Conservation (phyloP, 1,139 yeast species). For the Arxiozyma telluris region DNA sequence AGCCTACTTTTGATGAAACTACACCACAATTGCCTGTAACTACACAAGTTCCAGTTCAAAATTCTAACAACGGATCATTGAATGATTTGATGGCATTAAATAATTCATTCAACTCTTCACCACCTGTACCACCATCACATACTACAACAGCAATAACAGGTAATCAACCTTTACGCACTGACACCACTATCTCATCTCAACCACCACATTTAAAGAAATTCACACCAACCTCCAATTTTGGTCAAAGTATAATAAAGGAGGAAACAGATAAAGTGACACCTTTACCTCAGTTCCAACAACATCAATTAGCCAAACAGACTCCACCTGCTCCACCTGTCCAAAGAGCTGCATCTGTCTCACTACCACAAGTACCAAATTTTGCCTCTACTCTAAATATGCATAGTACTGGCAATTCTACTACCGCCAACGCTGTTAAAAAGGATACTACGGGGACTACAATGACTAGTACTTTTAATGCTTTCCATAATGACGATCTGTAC, state of each 20-base stretch:
- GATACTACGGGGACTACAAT: slow-evolving; percentile 11
- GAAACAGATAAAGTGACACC: slow-evolving; percentile 24
- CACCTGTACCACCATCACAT: slow-evolving; percentile 21
- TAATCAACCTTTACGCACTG: slow-evolving; percentile 9
- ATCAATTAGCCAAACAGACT: slow-evolving; percentile 9
- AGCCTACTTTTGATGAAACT: slow-evolving; percentile 25
- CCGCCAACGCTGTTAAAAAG: slow-evolving; percentile 12
- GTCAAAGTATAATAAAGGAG: slow-evolving; percentile 43
- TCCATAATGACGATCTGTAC: slow-evolving; percentile 41
- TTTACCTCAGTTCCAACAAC: slow-evolving; percentile 19
- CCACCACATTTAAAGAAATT: slow-evolving; percentile 21
- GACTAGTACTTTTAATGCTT: slow-evolving; percentile 10
- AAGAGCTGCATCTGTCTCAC: slow-evolving; percentile 18
- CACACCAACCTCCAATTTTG: slow-evolving; percentile 51
- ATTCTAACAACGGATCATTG: slow-evolving; percentile 45
- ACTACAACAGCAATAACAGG: slow-evolving; percentile 1
- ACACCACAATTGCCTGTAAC: slow-evolving; percentile 14
- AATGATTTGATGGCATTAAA: slow-evolving; percentile 60
- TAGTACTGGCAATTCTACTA: slow-evolving; percentile 10
- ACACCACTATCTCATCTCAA: slow-evolving; percentile 1
- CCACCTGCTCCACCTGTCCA: slow-evolving; percentile 27
- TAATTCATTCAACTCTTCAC: slow-evolving; percentile 35
- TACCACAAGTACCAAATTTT: slow-evolving; percentile 29
- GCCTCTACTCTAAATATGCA: slow-evolving; percentile 14
- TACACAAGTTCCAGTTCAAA: slow-evolving; percentile 21